These are phyloP conservation scores for Prunus fruticosa DNA, from an alignment of 306 rosid genomes.

Conservation along the genomic window DNA sequence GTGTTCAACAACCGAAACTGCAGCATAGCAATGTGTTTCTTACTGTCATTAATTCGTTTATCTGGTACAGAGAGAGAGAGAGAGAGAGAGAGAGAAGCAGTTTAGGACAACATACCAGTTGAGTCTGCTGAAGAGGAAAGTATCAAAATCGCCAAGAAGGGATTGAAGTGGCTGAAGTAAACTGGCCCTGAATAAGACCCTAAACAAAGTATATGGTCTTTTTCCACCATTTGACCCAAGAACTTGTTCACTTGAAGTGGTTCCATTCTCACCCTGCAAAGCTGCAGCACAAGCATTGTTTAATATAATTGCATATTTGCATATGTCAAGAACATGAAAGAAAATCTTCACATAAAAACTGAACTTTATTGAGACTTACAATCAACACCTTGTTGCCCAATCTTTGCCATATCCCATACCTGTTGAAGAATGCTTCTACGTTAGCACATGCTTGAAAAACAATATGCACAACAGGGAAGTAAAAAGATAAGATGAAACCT, in stretches of 20 bases:
- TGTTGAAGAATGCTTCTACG: constrained; percentile 27
- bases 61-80: background rate
- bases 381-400: constrained; percentile 66
- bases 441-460: constrained; percentile 14
- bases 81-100: constrained; percentile 14
- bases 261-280: constrained; percentile 71
- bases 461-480: background rate
- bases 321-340: background rate
- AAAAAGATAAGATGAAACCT: constrained; percentile 43
- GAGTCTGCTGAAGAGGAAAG: constrained; percentile 94
- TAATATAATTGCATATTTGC: background rate
- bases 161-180: constrained; percentile 82
- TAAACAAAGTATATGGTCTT: constrained; percentile 71
- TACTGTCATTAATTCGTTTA: background rate
- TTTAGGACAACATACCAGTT: constrained; percentile 51
- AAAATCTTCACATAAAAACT: background rate
- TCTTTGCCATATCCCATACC: constrained; percentile 99
- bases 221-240: constrained; percentile 56
- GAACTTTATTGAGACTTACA: constrained; percentile 49
- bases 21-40: constrained; percentile 27
- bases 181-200: constrained; percentile 99
- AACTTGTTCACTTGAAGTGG: constrained; percentile 53
- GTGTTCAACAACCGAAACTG: constrained; percentile 98
- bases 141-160: constrained; percentile 80
- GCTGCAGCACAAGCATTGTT: constrained; percentile 51